These are phyloP conservation scores for Solanum hybrid DNA, from an alignment of 305 asterid species.

Conservation along the genomic window DNA sequence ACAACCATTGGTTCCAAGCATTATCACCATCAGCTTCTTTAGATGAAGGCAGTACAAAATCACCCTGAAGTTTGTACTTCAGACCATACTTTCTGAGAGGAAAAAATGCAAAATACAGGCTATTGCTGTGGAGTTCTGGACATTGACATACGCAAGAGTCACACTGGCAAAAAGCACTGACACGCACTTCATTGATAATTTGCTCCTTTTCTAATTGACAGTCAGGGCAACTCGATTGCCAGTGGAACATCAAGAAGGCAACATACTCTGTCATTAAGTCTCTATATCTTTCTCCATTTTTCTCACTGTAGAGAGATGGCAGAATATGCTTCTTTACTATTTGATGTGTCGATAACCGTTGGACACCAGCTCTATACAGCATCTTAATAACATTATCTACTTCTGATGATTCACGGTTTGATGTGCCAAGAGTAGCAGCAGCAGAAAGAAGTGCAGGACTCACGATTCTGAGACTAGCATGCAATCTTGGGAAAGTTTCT, in stretches of 20 bases:
- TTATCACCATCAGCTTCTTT: constrained; percentile 79
- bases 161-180: constrained; percentile 28
- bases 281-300: constrained; percentile 6
- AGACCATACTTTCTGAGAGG: constrained; percentile 89
- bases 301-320: not conserved
- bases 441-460: constrained; percentile 57
- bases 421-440: constrained; percentile 35
- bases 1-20: constrained; percentile 95
- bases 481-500: constrained; percentile 46
- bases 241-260: constrained; percentile 74
- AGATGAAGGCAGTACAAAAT: constrained; percentile 89
- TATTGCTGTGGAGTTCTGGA: not conserved
- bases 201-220: constrained; percentile 49
- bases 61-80: constrained; percentile 85
- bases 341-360: constrained; percentile 45
- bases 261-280: constrained; percentile 71
- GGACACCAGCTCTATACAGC: constrained; percentile 81
- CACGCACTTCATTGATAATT: constrained; percentile 42
- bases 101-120: constrained; percentile 60
- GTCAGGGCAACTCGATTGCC: constrained; percentile 56
- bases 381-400: constrained; percentile 52
- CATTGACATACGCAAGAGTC: not conserved
- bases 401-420: constrained; percentile 10
- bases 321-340: constrained; percentile 6
- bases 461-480: constrained; percentile 58